These are phyloP conservation scores for Rosa rugosa DNA, from an alignment of 306 rosid species.

Conservation along the genomic window DNA sequence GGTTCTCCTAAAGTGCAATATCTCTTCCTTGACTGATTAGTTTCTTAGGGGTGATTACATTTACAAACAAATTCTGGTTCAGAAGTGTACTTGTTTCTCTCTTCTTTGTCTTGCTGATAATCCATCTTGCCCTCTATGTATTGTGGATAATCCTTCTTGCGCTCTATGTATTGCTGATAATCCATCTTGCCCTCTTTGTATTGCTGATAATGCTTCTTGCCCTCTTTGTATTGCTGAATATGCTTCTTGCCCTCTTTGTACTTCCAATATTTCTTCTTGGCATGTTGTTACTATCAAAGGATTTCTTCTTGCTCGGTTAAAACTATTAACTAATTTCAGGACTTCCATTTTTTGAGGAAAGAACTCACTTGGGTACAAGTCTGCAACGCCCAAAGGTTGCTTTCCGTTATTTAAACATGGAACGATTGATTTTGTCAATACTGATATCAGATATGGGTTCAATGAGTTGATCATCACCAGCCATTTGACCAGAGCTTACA, in stretches of 20 bases:
- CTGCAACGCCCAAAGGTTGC: not conserved
- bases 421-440: slow-evolving; percentile 53
- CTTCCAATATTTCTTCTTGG: not conserved
- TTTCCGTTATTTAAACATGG: slow-evolving; percentile 54
- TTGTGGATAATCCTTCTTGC: not conserved
- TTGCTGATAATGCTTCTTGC: not conserved
- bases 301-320: not conserved
- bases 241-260: not conserved
- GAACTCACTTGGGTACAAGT: not conserved
- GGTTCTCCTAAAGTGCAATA: not conserved
- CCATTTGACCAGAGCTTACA: slow-evolving; percentile 27
- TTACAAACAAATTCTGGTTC: not conserved
- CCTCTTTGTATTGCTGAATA: not conserved
- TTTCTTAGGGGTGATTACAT: not conserved
- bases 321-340: no score
- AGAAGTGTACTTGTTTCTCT: not conserved
- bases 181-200: not conserved
- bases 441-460: slow-evolving; percentile 77
- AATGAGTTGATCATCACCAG: slow-evolving; percentile 63
- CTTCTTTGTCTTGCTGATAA: not conserved
- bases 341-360: not conserved
- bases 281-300: not conserved
- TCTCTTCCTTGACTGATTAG: not conserved
- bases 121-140: not conserved
- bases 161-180: not conserved